Conservation (phyloP, 2,329 filamentous ascomycete genomes). For the Hypomyces perniciosus region DNA sequence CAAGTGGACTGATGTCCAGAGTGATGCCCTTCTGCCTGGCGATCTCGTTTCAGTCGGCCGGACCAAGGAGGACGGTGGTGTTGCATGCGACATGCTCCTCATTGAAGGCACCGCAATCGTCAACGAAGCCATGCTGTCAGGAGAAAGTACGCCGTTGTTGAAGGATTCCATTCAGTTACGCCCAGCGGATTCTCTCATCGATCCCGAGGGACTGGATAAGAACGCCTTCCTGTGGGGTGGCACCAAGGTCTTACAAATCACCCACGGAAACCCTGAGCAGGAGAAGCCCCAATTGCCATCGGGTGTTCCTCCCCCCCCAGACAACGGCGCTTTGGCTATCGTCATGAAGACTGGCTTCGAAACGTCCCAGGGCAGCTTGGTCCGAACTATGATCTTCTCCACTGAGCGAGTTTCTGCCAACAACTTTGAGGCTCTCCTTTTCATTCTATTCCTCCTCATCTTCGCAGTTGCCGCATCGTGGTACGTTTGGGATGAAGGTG, state of each 20-base stretch:
- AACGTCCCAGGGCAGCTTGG: conserved; percentile 94
- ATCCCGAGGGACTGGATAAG: conserved; percentile 90
- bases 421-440: conserved; percentile 91
- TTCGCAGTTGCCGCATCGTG: conserved; percentile 97
- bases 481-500: conserved; percentile 98
- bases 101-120: conserved; percentile 95
- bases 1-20: conserved; percentile 83
- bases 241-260: conserved; percentile 94
- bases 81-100: conserved; percentile 94
- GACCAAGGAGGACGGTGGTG: conserved; percentile 94
- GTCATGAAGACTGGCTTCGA: conserved; percentile 98
- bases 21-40: conserved; percentile 86
- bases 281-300: conserved; percentile 66
- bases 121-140: conserved; percentile 98
- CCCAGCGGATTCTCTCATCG: conserved; percentile 71
- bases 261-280: conserved; percentile 74
- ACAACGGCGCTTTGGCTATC: conserved; percentile 88
- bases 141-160: conserved; percentile 91
- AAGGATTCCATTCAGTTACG: conserved; percentile 94
- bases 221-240: conserved; percentile 95
- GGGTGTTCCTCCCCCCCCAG: conserved; percentile 76
- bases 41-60: conserved; percentile 88
- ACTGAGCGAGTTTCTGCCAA: conserved; percentile 98
- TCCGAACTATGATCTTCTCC: conserved; percentile 99
- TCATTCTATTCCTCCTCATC: conserved; percentile 92